Percentiles rank a stretch among this genome's conserved stretches.
Evolutionary conservation across 768 basidiomycete genomes (phyloP).

Genomic region (Suillus ampliporus): DNA sequence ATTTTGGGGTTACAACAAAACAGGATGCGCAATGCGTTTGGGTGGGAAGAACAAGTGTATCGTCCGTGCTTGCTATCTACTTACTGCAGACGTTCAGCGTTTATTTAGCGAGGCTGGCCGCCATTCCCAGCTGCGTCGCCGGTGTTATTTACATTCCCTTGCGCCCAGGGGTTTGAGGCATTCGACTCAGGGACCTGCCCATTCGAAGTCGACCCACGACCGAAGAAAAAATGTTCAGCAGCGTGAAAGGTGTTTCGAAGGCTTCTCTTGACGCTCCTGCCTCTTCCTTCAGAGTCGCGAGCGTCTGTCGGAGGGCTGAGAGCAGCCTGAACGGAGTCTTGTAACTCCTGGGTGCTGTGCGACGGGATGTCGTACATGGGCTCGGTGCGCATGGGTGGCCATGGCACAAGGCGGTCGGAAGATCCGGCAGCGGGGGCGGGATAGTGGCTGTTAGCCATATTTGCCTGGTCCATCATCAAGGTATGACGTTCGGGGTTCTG

Average conservation of each 20-base stretch:
- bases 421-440: conserved; percentile 10
- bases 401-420: conserved; percentile 35
- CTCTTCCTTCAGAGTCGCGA: conserved; percentile 50
- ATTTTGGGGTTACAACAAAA: conserved; percentile 6
- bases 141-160: conserved; percentile 25
- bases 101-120: conserved; percentile 28
- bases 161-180: conserved; percentile 7
- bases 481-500: conserved; percentile 18
- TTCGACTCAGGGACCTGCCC: conserved; percentile 5
- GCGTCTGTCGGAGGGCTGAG: conserved; percentile 35
- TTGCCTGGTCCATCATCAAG: not conserved
- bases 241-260: conserved; percentile 70
- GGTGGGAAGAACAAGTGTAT: not conserved
- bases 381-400: conserved; percentile 48
- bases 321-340: conserved; percentile 44
- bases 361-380: conserved; percentile 41
- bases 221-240: conserved; percentile 74
- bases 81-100: conserved; percentile 3
- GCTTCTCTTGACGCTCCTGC: conserved; percentile 67
- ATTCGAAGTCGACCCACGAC: conserved; percentile 47
- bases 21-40: conserved; percentile 1
- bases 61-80: conserved; percentile 3
- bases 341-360: conserved; percentile 44
- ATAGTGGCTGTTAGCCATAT: conserved; percentile 1
- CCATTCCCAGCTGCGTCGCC: conserved; percentile 25